Evolutionary conservation across 441 rosid genomes (phyloP), one percentile per base, ranked within the genome.

Genomic region (Erysimum cheiri): DNA sequence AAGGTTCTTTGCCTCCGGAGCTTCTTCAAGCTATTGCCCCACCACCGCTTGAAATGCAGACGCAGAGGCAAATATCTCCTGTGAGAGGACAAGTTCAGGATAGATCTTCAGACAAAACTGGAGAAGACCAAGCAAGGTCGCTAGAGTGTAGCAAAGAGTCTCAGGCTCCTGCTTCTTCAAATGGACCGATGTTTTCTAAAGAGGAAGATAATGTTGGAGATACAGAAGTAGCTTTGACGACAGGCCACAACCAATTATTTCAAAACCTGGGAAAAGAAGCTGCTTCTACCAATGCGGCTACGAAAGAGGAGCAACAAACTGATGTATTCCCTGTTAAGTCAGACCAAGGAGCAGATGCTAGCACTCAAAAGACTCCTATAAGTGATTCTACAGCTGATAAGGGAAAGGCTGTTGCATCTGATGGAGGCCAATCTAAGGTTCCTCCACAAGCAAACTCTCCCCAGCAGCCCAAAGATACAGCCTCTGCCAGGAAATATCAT

Each of bases 11-110:
- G 64, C 99, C 98, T 8, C 98, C 84, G 43, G 96, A 96, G 87
- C 98, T 96, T 84, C 97, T 91, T 75, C 87, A 67, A 80, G 92
- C 97, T 80, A 96, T 96, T 78, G 81, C 81, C 70, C 96, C 99
- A 39, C 99, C 98, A 26, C 88, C 90, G 57, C 91, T 96, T 78
- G 98, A 93, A 71, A 49, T 80, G 80, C 97, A 84, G 84, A 78
- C 48, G 71, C 94, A 81, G 53, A 71, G 73, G 43, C 84, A 79
- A 66, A 50, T 82, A 66, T 73, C 79, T 79, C 83, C 91, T 81
- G 69, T 82, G 14, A 81, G 85, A 62, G 88, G 79, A 77, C 85
- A 80, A 70, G 79, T 80, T 82, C 87, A 79, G 76, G 98, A 88
- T 46, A 81, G 82, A 77, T 62, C 91, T 75, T 75, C 79, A 80